phyloP scores from a whole-genome alignment of 179 eudicot species.

The Dionaea muscipula region DNA sequence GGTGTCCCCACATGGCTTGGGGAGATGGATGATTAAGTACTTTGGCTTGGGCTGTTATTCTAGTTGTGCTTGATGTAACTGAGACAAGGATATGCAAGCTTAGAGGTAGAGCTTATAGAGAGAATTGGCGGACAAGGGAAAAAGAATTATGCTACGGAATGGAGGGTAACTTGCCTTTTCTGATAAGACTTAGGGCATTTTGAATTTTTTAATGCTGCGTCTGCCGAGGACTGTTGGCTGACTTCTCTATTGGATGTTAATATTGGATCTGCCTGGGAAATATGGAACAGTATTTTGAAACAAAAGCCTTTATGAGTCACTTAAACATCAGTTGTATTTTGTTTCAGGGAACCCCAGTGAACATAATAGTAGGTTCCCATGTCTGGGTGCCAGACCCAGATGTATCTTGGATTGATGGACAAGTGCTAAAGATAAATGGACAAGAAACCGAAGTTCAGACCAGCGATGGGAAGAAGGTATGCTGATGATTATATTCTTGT shows the following conservation, averaged over 20 bases:
- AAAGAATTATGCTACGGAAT: too few relatives aligned
- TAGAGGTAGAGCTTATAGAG: too few relatives aligned
- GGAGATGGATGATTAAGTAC: too few relatives aligned
- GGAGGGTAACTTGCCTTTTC: too few relatives aligned
- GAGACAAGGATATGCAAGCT: too few relatives aligned
- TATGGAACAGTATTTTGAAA: background rate
- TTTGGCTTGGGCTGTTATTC: too few relatives aligned
- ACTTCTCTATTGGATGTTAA: background rate
- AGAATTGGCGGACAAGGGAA: too few relatives aligned
- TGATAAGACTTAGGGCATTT: too few relatives aligned
- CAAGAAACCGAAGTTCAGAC: conserved; percentile 57
- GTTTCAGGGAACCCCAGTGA: conserved; percentile 80
- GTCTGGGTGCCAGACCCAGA: conserved; percentile 85
- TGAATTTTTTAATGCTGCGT: too few relatives aligned
- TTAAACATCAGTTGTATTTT: background rate
- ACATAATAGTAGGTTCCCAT: conserved; percentile 81
- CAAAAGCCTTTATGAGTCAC: conserved; percentile 1
- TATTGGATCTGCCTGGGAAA: background rate
- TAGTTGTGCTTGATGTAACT: too few relatives aligned
- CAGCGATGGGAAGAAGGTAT: conserved; percentile 67
- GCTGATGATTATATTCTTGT: background rate
- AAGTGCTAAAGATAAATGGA: conserved; percentile 57
- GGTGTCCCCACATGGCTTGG: too few relatives aligned
- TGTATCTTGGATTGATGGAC: conserved; percentile 83
- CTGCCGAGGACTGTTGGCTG: background rate